These are phyloP conservation scores for Beauveria rudraprayagi DNA, from an alignment of 2,329 filamentous ascomycete species.

Conservation along the genomic window DNA sequence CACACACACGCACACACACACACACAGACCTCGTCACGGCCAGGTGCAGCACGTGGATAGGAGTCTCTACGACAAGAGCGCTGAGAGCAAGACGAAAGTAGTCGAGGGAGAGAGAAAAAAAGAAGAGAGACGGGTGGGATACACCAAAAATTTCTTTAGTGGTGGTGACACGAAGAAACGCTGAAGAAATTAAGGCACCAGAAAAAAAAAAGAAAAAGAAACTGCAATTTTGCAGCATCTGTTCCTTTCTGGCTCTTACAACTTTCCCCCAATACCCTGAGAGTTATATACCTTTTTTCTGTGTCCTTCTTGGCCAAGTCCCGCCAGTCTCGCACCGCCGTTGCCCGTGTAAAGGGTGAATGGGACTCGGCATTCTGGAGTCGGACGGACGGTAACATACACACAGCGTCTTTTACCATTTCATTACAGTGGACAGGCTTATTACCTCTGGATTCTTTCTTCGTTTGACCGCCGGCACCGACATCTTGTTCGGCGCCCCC, in stretches of 20 bases:
- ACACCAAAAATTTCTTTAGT: slow-evolving; percentile 2
- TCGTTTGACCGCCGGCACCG: not conserved
- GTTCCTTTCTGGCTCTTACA: not conserved
- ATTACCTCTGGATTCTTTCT: not conserved
- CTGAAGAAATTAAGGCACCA: not conserved
- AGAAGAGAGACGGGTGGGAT: not conserved
- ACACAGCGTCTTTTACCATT: not conserved
- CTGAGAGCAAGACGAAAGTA: not conserved
- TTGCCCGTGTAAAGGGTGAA: not conserved
- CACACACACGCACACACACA: not conserved
- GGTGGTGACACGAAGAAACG: not conserved
- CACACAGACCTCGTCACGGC: slow-evolving; percentile 2
- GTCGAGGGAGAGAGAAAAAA: not conserved
- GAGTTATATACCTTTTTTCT: not conserved
- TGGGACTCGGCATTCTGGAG: slow-evolving; percentile 5
- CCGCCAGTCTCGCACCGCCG: not conserved
- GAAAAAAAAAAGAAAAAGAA: not conserved
- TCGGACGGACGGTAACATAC: slow-evolving; percentile 5
- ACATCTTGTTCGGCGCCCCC: not conserved
- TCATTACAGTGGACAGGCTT: not conserved
- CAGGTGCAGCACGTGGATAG: not conserved
- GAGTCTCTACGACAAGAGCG: not conserved
- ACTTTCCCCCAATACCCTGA: not conserved
- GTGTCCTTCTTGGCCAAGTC: not conserved
- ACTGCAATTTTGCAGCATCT: not conserved